Percentiles rank a stretch among this genome's conserved stretches.
Conservation (phyloP, 176 grass and related monocot species). For the Musa beccarii region DNA sequence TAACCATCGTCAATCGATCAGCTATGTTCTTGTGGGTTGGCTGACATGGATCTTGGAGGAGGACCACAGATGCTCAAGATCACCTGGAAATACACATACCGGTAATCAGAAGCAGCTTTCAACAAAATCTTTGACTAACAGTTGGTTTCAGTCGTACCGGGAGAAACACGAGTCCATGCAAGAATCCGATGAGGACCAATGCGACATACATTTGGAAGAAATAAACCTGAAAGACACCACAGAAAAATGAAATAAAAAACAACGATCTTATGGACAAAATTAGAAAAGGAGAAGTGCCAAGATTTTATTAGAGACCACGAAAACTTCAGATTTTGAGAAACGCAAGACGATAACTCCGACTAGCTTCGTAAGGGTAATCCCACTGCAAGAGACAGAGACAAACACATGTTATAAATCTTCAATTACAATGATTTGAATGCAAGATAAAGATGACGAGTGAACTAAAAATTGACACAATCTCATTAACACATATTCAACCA, state of each 20-base stretch:
- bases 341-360: slow-evolving; percentile 84
- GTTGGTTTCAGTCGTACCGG: slow-evolving; percentile 41
- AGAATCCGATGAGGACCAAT: slow-evolving; percentile 81
- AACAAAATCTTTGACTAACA: slow-evolving; percentile 2
- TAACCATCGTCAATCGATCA: not conserved
- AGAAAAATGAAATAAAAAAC: not conserved
- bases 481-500: too few relatives aligned
- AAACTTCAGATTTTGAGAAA: slow-evolving; percentile 94
- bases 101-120: slow-evolving; percentile 1
- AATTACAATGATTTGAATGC: too few relatives aligned
- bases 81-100: slow-evolving; percentile 37
- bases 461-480: too few relatives aligned
- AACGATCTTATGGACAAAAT: not conserved
- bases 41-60: slow-evolving; percentile 9
- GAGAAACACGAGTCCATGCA: slow-evolving; percentile 91
- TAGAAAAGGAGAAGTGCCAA: not conserved
- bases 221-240: slow-evolving; percentile 55
- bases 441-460: too few relatives aligned
- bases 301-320: slow-evolving; percentile 60
- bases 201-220: slow-evolving; percentile 98
- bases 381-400: slow-evolving; percentile 42
- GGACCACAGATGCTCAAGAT: slow-evolving; percentile 75
- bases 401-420: not conserved
- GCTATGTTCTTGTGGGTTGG: not conserved
- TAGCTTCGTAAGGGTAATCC: slow-evolving; percentile 98